Evolutionary conservation across 345 rosid species (phyloP).

Genomic region (Eutrema yunnanense): DNA sequence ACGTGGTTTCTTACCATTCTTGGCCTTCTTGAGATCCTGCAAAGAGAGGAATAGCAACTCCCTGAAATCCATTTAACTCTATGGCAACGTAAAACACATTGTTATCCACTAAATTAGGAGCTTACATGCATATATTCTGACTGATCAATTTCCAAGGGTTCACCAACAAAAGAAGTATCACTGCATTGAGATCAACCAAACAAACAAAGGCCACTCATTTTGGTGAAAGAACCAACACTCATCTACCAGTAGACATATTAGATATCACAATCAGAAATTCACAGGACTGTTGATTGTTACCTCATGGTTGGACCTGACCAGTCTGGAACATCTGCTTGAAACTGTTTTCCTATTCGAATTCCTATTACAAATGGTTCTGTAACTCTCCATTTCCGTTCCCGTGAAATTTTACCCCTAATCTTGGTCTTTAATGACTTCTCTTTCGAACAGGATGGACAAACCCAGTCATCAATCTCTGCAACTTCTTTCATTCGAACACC

Average conservation of each 20-base stretch:
- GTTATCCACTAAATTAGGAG: slow-evolving; percentile 6
- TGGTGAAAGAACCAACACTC: slow-evolving; percentile 6
- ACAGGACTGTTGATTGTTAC: slow-evolving; percentile 30
- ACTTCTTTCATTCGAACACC: slow-evolving; percentile 44
- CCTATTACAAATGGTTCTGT: slow-evolving; percentile 40
- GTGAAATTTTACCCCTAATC: slow-evolving; percentile 29
- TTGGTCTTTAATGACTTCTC: slow-evolving; percentile 39
- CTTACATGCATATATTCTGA: slow-evolving; percentile 48
- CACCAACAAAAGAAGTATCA: slow-evolving; percentile 43
- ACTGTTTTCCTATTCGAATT: slow-evolving; percentile 73
- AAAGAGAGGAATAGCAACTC: slow-evolving; percentile 17
- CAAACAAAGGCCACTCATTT: slow-evolving; percentile 1
- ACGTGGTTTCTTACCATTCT: slow-evolving; percentile 28
- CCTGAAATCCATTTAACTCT: background rate
- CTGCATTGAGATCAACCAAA: slow-evolving; percentile 39
- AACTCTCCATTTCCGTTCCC: slow-evolving; percentile 43
- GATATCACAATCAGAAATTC: slow-evolving; percentile 3
- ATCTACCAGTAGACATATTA: background rate
- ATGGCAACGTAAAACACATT: slow-evolving; percentile 8
- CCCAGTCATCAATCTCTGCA: slow-evolving; percentile 66
- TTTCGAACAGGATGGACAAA: slow-evolving; percentile 64
- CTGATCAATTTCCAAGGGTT: slow-evolving; percentile 38
- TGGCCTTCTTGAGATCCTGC: slow-evolving; percentile 39
- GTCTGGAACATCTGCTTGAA: slow-evolving; percentile 84
- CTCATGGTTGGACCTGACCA: slow-evolving; percentile 62